phyloP scores from a whole-genome alignment of 208 protist genomes.

The Acanthamoeba culbertsoni region DNA sequence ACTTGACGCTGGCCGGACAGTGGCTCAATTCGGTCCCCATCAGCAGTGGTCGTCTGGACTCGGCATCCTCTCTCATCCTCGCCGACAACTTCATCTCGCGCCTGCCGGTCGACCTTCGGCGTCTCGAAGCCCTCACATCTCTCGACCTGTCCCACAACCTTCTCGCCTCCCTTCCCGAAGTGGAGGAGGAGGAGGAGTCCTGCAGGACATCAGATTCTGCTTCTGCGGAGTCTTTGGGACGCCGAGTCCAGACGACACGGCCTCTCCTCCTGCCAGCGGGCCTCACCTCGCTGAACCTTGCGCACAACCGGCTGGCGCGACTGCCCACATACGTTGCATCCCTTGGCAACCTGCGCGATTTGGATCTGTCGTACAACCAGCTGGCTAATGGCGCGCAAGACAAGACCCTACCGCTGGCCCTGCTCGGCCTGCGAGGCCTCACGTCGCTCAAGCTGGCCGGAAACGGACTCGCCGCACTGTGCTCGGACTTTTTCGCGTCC shows the following conservation, averaged over 20 bases:
- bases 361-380: not conserved
- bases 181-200: no score
- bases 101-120: not conserved
- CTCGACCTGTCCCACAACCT: slow-evolving; percentile 14
- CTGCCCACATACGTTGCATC: not conserved
- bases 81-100: not conserved
- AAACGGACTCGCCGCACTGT: not conserved
- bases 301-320: not conserved
- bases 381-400: not conserved
- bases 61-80: not conserved
- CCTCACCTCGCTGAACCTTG: not conserved
- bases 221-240: no score
- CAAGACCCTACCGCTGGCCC: not conserved
- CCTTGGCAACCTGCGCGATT: not conserved
- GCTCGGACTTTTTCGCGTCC: not conserved
- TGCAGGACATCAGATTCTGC: no score
- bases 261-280: not conserved
- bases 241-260: not conserved
- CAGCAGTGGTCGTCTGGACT: not conserved
- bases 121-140: not conserved
- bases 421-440: not conserved
- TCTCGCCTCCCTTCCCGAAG: not conserved
- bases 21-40: not conserved
- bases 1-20: not conserved
- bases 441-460: not conserved